phyloP scores from a whole-genome alignment of 176 grass and related monocot species.

The Hordeum vulgare region MorexV3_pseudomolecules_assembly NC_058522.1:462339757-462340256 shows the following conservation, averaged over 20 bases:
- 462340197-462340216: background rate
- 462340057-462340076: background rate
- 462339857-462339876: background rate
- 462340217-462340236: background rate
- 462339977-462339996: constrained; percentile 3
- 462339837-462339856: background rate
- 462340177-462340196: background rate
- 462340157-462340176: constrained; percentile 6
- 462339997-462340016: background rate
- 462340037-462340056: background rate
- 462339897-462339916: background rate
- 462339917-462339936: background rate
- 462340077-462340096: background rate
- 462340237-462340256: background rate
- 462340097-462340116: background rate
- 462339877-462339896: background rate
- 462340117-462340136: background rate
- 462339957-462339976: background rate
- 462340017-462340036: background rate
- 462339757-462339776: constrained; percentile 78
- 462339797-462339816: constrained; percentile 66
- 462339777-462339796: constrained; percentile 70
- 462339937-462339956: background rate
- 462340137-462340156: constrained; percentile 3
- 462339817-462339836: constrained; percentile 49